Evolutionary conservation across 2,329 filamentous ascomycete species (phyloP).

Genomic region (Penicillium janthinellum): DNA sequence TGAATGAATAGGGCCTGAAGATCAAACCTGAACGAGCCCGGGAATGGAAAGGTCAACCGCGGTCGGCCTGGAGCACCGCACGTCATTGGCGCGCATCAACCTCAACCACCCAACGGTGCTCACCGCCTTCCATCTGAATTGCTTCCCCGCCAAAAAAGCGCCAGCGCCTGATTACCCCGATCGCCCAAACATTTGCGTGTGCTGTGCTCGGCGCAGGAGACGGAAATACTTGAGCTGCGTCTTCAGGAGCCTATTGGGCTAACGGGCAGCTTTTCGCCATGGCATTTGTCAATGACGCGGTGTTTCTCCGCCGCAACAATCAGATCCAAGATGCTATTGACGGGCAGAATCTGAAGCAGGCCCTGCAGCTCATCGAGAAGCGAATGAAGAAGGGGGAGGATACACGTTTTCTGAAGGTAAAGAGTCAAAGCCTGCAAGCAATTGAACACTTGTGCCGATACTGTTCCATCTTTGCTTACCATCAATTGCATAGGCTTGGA

Average conservation of each 20-base stretch:
- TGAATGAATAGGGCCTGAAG: too few relatives aligned
- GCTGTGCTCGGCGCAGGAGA: constrained; percentile 33
- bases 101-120: not conserved
- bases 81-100: not conserved
- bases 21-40: too few relatives aligned
- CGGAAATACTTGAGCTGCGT: not conserved
- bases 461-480: constrained; percentile 12
- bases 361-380: constrained; percentile 53
- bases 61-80: not conserved
- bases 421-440: constrained; percentile 7
- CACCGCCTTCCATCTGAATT: constrained; percentile 22
- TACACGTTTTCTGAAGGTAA: constrained; percentile 44
- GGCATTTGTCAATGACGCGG: constrained; percentile 41
- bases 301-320: constrained; percentile 50
- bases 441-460: not conserved
- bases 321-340: constrained; percentile 54
- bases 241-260: not conserved
- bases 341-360: constrained; percentile 52
- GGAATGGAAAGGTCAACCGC: not conserved
- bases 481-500: constrained; percentile 41
- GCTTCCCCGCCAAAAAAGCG: constrained; percentile 25
- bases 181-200: constrained; percentile 13
- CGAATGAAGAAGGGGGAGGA: constrained; percentile 58
- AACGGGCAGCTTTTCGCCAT: constrained; percentile 20
- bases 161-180: constrained; percentile 1